Conservation (phyloP, 1,139 yeast genomes). For the Hyphopichia burtonii region DNA sequence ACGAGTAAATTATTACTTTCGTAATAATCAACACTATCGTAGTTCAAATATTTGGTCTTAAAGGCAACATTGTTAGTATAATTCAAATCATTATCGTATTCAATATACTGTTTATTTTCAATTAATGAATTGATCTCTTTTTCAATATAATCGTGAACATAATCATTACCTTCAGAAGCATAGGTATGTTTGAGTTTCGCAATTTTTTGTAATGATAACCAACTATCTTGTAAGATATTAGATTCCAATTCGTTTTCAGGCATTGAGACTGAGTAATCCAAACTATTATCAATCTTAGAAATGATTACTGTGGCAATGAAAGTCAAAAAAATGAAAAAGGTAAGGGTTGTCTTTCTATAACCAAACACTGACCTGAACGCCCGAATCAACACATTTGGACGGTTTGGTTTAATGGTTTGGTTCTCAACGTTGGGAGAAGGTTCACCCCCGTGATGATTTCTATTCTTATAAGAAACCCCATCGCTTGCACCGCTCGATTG, state of each 20-base stretch:
- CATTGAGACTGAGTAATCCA: constrained; percentile 36
- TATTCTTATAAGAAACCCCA: neutral
- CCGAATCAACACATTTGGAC: constrained; percentile 27
- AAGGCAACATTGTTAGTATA: constrained; percentile 43
- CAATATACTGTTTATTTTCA: constrained; percentile 33
- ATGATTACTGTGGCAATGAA: constrained; percentile 32
- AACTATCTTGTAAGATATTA: constrained; percentile 46
- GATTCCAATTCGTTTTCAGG: constrained; percentile 39
- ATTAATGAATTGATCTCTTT: constrained; percentile 36
- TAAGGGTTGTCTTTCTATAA: constrained; percentile 59
- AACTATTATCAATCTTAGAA: constrained; percentile 31
- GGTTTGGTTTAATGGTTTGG: neutral
- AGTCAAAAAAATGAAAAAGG: constrained; percentile 47
- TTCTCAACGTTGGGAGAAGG: neutral
- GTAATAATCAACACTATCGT: constrained; percentile 56
- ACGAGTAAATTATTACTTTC: constrained; percentile 80
- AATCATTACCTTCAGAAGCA: constrained; percentile 71
- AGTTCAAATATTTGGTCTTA: constrained; percentile 43
- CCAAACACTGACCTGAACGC: constrained; percentile 45
- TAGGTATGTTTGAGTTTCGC: constrained; percentile 74
- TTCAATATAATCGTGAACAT: constrained; percentile 67
- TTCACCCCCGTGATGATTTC: neutral
- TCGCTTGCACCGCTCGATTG: constrained; percentile 2
- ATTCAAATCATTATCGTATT: constrained; percentile 51
- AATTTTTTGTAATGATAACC: constrained; percentile 70